Evolutionary conservation across 495 filamentous ascomycete species (phyloP).

Genomic region (Aspergillus sparsus): DNA sequence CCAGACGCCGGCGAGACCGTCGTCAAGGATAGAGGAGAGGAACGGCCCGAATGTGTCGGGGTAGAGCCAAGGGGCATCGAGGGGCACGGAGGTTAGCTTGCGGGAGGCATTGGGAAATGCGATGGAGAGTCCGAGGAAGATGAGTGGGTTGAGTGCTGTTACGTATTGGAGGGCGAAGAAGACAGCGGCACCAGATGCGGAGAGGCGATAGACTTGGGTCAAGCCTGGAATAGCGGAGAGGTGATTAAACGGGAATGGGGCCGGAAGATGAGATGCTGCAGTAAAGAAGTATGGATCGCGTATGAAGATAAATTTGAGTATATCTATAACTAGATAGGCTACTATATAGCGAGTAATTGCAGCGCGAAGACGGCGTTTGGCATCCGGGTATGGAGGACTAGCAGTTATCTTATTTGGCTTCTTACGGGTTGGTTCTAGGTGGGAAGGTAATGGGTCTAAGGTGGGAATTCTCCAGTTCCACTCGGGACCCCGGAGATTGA

Average conservation of each 20-base stretch:
- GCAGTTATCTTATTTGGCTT: conserved; percentile 9
- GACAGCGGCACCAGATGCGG: conserved; percentile 51
- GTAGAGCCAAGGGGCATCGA: conserved; percentile 65
- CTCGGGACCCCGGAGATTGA: conserved; percentile 70
- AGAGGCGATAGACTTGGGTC: conserved; percentile 50
- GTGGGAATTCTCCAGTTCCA: conserved; percentile 73
- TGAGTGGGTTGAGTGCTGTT: conserved; percentile 55
- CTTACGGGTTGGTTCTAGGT: conserved; percentile 33
- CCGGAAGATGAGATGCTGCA: conserved; percentile 30
- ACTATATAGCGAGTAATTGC: conserved; percentile 50
- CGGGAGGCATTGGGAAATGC: conserved; percentile 41
- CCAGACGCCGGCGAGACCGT: conserved; percentile 77
- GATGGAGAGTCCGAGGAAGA: conserved; percentile 57
- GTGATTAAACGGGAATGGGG: conserved; percentile 48
- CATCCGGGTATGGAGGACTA: conserved; percentile 20
- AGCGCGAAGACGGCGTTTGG: conserved; percentile 47
- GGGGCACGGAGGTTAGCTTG: conserved; percentile 43
- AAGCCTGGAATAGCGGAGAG: conserved; percentile 38
- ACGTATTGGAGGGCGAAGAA: conserved; percentile 55
- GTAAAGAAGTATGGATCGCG: conserved; percentile 75
- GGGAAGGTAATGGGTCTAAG: conserved; percentile 58
- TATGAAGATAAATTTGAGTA: conserved; percentile 64
- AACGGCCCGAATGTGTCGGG: conserved; percentile 62
- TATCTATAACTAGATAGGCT: conserved; percentile 65
- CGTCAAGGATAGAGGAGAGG: conserved; percentile 54